Percentiles rank a stretch among this genome's conserved stretches.
These are phyloP conservation scores for Scutellaria baicalensis DNA, from an alignment of 257 asterid species.

Conservation along the genomic window DNA sequence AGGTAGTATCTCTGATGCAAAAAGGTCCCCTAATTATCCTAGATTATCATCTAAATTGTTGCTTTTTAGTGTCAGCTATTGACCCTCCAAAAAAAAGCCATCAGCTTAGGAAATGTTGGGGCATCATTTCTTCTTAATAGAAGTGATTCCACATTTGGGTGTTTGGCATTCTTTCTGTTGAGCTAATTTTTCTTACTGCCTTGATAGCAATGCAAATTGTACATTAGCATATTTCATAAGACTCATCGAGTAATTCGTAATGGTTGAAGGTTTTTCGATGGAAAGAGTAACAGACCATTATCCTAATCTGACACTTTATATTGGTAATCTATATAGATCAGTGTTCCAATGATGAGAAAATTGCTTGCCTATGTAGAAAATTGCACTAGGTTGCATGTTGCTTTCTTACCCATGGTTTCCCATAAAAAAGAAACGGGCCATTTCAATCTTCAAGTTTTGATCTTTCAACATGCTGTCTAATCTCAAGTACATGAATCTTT, in stretches of 20 bases:
- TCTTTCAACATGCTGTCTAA: neutral
- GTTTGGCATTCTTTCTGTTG: neutral
- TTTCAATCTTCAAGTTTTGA: no score
- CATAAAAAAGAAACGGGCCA: neutral
- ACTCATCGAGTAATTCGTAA: neutral
- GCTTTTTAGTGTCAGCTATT: neutral
- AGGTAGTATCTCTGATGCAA: slow-evolving; percentile 36
- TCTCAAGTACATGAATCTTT: neutral
- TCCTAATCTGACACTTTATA: neutral
- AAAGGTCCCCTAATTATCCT: neutral
- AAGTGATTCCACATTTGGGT: slow-evolving; percentile 1
- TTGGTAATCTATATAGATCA: neutral
- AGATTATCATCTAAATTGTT: neutral
- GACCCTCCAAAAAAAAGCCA: neutral
- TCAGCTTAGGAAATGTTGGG: neutral
- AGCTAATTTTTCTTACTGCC: neutral
- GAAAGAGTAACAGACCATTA: neutral
- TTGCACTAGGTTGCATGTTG: neutral
- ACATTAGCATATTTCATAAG: neutral
- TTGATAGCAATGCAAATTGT: neutral
- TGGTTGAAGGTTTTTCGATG: neutral
- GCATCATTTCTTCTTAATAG: neutral
- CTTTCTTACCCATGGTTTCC: neutral
- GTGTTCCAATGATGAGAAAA: neutral
- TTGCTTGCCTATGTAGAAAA: neutral